These are phyloP conservation scores for Drosera capensis DNA, from an alignment of 148 eudicot species.

Conservation along the genomic window DNA sequence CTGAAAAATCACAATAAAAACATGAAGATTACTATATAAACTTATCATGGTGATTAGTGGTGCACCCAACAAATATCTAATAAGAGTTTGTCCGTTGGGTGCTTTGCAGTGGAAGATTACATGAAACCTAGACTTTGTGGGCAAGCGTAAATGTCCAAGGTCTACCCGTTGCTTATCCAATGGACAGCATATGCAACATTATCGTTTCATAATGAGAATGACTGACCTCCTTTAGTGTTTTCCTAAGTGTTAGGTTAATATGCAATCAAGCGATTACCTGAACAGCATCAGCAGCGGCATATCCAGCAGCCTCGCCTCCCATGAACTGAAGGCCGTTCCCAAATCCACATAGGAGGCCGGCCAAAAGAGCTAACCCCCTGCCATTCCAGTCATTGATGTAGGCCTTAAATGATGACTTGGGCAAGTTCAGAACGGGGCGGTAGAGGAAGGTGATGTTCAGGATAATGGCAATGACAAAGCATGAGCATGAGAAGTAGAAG, in stretches of 20 bases:
- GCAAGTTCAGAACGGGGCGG: conserved; percentile 36
- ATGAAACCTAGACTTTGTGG: no score
- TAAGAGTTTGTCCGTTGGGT: no score
- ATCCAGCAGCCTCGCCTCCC: conserved; percentile 90
- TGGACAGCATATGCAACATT: no score
- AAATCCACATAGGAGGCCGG: conserved; percentile 49
- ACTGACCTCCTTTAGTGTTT: no score
- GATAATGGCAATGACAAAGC: conserved; percentile 39
- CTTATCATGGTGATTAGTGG: no score
- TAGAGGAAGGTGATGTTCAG: conserved; percentile 39
- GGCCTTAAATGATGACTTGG: conserved; percentile 42
- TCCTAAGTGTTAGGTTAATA: no score
- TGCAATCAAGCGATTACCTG: conserved; percentile 46
- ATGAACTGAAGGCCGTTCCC: conserved; percentile 76
- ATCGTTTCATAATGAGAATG: no score
- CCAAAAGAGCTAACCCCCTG: conserved; percentile 50
- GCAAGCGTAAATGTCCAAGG: no score
- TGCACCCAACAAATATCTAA: no score
- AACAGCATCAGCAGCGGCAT: conserved; percentile 79
- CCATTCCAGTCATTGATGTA: conserved; percentile 60
- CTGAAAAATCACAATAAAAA: conserved; percentile 12
- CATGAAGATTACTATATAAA: no score
- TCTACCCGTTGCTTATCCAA: no score
- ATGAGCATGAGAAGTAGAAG: conserved; percentile 43
- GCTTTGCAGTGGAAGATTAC: no score